These are phyloP conservation scores for Carnegiea gigantea DNA, from an alignment of 179 eudicot genomes.

Conservation along the genomic window DNA sequence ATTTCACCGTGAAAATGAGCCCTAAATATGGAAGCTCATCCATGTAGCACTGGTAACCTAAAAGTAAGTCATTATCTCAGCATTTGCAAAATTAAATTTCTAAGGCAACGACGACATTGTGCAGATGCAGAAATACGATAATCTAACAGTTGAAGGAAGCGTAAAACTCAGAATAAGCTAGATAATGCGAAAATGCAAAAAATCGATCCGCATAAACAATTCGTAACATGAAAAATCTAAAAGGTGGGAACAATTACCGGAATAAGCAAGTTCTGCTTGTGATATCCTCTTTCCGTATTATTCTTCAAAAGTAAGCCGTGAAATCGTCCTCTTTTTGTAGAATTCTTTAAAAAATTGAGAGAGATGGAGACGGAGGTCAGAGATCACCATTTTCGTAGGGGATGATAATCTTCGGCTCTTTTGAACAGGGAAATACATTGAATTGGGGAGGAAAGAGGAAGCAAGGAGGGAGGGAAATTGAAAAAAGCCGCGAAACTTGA, in stretches of 20 bases:
- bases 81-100: not conserved
- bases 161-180: no score
- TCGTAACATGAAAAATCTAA: not conserved
- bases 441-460: not conserved
- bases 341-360: not conserved
- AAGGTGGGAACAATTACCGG: not conserved
- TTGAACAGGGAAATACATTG: not conserved
- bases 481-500: not conserved
- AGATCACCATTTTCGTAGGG: not conserved
- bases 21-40: not conserved
- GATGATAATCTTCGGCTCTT: not conserved
- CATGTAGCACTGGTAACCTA: not conserved
- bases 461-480: not conserved
- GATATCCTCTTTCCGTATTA: not conserved
- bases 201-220: no score
- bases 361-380: not conserved
- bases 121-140: no score
- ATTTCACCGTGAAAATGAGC: not conserved
- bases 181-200: no score
- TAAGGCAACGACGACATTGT: not conserved
- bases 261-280: not conserved
- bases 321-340: not conserved
- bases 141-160: no score
- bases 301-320: not conserved
- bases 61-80: not conserved